Base-by-base conservation (phyloP, 169 alveolate genomes). In the Plasmodium ovale region DNA sequence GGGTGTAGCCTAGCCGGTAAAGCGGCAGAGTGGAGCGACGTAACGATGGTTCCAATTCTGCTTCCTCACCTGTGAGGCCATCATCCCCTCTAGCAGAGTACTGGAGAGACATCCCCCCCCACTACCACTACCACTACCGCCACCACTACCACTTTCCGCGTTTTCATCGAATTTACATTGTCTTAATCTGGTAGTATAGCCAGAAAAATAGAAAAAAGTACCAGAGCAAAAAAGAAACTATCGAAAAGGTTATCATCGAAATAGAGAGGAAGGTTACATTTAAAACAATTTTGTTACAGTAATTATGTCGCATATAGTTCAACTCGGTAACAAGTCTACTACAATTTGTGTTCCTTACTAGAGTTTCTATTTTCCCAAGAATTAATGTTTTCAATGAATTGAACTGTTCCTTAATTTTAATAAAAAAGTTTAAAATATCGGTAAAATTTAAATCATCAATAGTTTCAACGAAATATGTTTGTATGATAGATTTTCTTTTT, bases 191-290 rank as follows among this genome's bases (percentile, higher is more conserved):
- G 21, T 73, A 37, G 37, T 59, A 59, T 14, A 73, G 4, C 87
- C 87, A 73, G 35, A 56, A 73, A 29, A 73, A 73, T n/a, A 73
- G 70, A 31, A 73, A 73, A 47, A 42, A 44, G 68, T 58, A 73
- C 87, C 87, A 73, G 19, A 73, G 68, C 9, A 58, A 39, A 39
- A 73, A 73, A 2, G 87, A 73, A 39, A 56, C 49, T 23, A 59
- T 23, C 1, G 73, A 19, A 58, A 58, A 73, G 25, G 54, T 0
- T 19, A 73, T 39, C 0, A 73, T 37, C 27, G 37, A 39, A 21
- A 58, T 14, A 29, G 87, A 73, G 19, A 73, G 47, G 0, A 21
- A 19, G 2, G 70, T 58, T 49, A 59, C 9, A 39, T 59, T 73
- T 31, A 73, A 47, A 19, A 73, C 54, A 23, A 58, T 37, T 12